These are phyloP conservation scores for Coriolopsis trogii DNA, from an alignment of 1,284 basidiomycete genomes.

Conservation along the genomic window DNA sequence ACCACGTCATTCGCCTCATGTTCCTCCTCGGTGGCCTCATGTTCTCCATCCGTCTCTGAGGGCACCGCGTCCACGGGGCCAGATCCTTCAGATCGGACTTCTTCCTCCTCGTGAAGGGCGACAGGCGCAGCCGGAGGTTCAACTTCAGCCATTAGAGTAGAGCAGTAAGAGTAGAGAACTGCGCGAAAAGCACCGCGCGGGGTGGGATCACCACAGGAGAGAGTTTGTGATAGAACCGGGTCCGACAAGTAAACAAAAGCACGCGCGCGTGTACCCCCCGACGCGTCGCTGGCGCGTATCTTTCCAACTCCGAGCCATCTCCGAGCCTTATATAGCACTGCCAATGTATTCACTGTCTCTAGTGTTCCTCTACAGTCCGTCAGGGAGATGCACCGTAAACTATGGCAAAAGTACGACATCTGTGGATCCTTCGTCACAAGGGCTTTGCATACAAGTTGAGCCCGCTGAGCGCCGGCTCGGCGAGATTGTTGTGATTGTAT, in stretches of 20 bases:
- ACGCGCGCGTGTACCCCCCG: conserved; percentile 22
- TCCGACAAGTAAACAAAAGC: conserved; percentile 28
- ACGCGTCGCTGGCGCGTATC: conserved; percentile 24
- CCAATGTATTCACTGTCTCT: neutral
- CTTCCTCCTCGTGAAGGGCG: conserved; percentile 29
- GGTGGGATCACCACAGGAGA: conserved; percentile 28
- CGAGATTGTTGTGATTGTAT: conserved; percentile 78
- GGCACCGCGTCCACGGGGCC: conserved; percentile 30
- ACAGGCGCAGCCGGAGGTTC: conserved; percentile 37
- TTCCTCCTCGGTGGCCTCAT: conserved; percentile 54
- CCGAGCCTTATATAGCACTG: neutral
- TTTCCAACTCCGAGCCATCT: conserved; percentile 9
- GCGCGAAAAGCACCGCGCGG: conserved; percentile 26
- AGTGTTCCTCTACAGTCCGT: too few species aligned
- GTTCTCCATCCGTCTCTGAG: conserved; percentile 43
- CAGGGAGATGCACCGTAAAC: too few species aligned
- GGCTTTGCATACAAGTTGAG: conserved; percentile 66
- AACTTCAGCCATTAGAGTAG: conserved; percentile 48
- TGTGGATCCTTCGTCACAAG: neutral
- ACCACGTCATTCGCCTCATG: conserved; percentile 53
- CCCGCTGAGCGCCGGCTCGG: conserved; percentile 75
- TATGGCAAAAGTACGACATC: too few species aligned
- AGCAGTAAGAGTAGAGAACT: conserved; percentile 30
- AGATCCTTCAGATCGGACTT: conserved; percentile 28
- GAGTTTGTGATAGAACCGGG: conserved; percentile 23